Conservation (phyloP, 225 moss, liverwort and hornwort species). For the Straminergon stramineum region DNA sequence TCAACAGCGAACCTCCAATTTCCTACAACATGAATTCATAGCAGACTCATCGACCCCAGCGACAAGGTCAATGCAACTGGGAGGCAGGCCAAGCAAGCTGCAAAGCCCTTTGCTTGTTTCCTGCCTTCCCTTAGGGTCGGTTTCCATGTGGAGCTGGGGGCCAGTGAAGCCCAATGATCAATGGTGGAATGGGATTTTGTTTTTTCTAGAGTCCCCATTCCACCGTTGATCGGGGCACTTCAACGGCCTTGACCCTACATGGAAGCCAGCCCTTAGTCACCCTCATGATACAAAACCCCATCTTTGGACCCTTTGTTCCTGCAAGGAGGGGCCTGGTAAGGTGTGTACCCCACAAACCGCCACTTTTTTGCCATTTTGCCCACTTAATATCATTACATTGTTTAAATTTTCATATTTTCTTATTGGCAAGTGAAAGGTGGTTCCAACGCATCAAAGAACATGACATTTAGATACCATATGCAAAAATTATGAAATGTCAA, state of each 20-base stretch:
- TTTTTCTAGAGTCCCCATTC: not conserved
- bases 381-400: not conserved
- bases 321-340: too few species aligned
- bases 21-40: not conserved
- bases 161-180: not conserved
- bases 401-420: not conserved
- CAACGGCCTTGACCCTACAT: not conserved
- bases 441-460: not conserved
- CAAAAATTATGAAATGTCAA: not conserved
- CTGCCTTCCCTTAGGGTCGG: not conserved
- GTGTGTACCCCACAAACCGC: accelerated
- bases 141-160: not conserved
- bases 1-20: not conserved
- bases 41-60: not conserved
- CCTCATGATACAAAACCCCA: not conserved
- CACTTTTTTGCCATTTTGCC: not conserved
- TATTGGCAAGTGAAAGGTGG: not conserved
- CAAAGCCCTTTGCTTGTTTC: not conserved
- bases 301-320: not conserved
- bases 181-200: not conserved
- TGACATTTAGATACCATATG: not conserved
- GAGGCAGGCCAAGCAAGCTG: not conserved
- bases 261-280: not conserved
- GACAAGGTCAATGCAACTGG: slow-evolving; percentile 14
- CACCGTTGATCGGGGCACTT: not conserved